phyloP scores from a whole-genome alignment of 2,329 filamentous ascomycete genomes.

The Chaetothyriales sp. region DNA sequence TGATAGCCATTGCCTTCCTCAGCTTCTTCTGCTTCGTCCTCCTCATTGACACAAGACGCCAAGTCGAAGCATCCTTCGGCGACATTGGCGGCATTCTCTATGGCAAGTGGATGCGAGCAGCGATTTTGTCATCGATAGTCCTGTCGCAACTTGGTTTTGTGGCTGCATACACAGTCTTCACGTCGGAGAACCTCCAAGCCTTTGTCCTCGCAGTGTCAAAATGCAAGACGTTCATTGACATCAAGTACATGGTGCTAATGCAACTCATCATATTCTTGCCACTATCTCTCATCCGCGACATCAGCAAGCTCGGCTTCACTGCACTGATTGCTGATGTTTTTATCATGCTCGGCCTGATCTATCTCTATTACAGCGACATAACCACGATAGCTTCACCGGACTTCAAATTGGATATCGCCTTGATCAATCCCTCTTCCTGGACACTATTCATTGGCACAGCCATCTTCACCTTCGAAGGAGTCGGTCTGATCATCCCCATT shows the following conservation, averaged over 20 bases:
- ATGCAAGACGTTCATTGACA: conserved; percentile 71
- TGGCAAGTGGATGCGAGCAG: conserved; percentile 72
- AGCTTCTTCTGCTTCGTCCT: conserved; percentile 98
- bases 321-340: conserved; percentile 88
- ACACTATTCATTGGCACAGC: conserved; percentile 96
- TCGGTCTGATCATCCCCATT: conserved; percentile 93
- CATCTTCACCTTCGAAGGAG: conserved; percentile 97
- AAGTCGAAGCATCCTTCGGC: conserved; percentile 86
- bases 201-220: conserved; percentile 85
- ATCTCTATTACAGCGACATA: conserved; percentile 92
- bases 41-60: conserved; percentile 71
- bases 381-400: conserved; percentile 65
- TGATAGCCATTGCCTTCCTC: conserved; percentile 70
- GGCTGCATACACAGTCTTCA: conserved; percentile 92
- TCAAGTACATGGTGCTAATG: conserved; percentile 81
- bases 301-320: conserved; percentile 92
- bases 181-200: conserved; percentile 85
- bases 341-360: conserved; percentile 80
- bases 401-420: conserved; percentile 65
- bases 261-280: conserved; percentile 93
- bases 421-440: conserved; percentile 87
- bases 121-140: conserved; percentile 86
- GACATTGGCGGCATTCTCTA: conserved; percentile 90
- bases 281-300: conserved; percentile 85
- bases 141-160: conserved; percentile 93